These are phyloP conservation scores for Penicillium sp. DNA, from an alignment of 2,329 filamentous ascomycete species.

Conservation along the genomic window DNA sequence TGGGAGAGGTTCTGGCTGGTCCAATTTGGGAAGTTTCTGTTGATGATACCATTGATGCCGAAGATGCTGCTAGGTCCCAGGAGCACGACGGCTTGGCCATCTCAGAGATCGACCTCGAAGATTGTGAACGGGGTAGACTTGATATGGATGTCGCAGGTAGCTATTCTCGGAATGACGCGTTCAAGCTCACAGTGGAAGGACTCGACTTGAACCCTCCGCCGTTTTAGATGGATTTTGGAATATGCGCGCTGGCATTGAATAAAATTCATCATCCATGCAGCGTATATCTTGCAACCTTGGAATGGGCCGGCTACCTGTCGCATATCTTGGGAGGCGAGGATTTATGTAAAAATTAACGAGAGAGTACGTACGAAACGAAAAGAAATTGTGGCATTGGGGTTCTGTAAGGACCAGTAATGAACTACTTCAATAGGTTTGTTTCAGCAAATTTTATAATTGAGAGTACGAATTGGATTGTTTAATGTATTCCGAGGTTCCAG, in stretches of 20 bases:
- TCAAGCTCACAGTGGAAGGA: slow-evolving; percentile 61
- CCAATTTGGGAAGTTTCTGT: slow-evolving; percentile 73
- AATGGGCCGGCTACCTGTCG: not conserved
- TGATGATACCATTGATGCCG: slow-evolving; percentile 33
- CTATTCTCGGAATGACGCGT: slow-evolving; percentile 74
- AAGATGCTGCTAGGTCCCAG: not conserved
- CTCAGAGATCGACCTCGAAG: slow-evolving; percentile 80
- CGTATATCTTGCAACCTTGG: not conserved
- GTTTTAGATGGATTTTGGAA: slow-evolving; percentile 27
- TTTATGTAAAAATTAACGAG: no score
- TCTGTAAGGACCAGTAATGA: no score
- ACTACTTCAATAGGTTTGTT: not conserved
- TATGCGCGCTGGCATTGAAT: not conserved
- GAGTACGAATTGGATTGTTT: not conserved
- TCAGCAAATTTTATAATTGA: not conserved
- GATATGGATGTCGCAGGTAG: slow-evolving; percentile 84
- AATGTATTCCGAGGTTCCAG: not conserved
- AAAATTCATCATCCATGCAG: no score
- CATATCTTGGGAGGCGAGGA: not conserved
- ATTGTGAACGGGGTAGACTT: slow-evolving; percentile 77
- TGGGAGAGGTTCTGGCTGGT: slow-evolving; percentile 76
- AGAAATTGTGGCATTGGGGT: no score
- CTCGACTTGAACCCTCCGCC: slow-evolving; percentile 62
- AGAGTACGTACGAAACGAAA: no score
- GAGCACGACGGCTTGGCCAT: slow-evolving; percentile 58